Evolutionary conservation across 495 filamentous ascomycete genomes (phyloP).

Genomic region (Durotheca rogersii): DNA sequence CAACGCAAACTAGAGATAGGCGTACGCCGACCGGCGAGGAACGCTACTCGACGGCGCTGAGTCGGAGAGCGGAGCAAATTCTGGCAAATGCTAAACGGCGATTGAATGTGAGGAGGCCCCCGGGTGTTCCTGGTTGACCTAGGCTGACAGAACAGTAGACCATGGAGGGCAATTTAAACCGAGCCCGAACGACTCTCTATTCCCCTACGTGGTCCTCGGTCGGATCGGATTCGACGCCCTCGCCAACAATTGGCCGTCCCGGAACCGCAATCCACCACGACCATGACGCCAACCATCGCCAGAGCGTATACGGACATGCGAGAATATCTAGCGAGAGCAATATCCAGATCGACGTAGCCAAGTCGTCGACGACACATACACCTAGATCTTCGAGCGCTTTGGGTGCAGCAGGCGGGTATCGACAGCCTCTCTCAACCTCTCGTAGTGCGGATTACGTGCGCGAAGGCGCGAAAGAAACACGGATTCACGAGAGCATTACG

Average conservation of each 20-base stretch:
- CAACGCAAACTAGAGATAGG: constrained; percentile 8
- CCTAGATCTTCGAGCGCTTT: constrained; percentile 51
- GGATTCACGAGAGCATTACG: constrained; percentile 12
- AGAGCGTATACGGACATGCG: constrained; percentile 36
- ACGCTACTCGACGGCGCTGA: constrained; percentile 68
- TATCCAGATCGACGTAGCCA: constrained; percentile 40
- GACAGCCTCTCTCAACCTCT: constrained; percentile 42
- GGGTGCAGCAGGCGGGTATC: constrained; percentile 51
- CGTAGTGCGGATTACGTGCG: constrained; percentile 42
- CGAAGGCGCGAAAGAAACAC: constrained; percentile 20
- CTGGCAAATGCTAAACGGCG: constrained; percentile 87
- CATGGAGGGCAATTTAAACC: constrained; percentile 85
- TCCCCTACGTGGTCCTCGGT: constrained; percentile 59
- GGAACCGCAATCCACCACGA: constrained; percentile 36
- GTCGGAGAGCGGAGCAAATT: constrained; percentile 81
- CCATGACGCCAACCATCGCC: constrained; percentile 21
- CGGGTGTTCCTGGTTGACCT: background rate
- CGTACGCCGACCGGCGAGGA: constrained; percentile 18
- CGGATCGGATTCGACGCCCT: constrained; percentile 50
- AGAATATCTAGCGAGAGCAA: constrained; percentile 49
- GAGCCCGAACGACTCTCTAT: constrained; percentile 72
- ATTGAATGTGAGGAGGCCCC: constrained; percentile 65
- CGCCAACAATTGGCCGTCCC: constrained; percentile 41
- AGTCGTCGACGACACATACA: constrained; percentile 35
- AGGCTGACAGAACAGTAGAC: constrained; percentile 56